phyloP scores from a whole-genome alignment of 2,329 filamentous ascomycete genomes.

The Penicillium sp. region DNA sequence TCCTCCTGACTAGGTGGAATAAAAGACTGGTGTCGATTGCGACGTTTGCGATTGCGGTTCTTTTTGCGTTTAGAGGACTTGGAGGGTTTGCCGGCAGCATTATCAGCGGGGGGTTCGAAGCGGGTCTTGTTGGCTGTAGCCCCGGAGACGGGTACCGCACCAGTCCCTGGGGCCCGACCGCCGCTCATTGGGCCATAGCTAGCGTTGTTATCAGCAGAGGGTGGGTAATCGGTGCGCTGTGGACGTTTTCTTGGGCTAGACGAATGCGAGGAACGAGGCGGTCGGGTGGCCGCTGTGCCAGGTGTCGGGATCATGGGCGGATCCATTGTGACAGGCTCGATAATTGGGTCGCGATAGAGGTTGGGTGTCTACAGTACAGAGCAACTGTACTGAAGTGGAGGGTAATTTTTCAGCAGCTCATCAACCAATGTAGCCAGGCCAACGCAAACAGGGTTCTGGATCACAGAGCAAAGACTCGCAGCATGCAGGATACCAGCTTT shows the following conservation, averaged over 20 bases:
- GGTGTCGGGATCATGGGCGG: slow-evolving; percentile 14
- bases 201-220: slow-evolving; percentile 17
- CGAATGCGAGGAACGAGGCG: slow-evolving; percentile 11
- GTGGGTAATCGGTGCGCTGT: slow-evolving; percentile 21
- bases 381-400: background rate
- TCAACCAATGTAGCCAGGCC: slow-evolving; percentile 6
- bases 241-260: slow-evolving; percentile 14
- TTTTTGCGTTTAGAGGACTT: slow-evolving; percentile 54
- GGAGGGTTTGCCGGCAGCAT: slow-evolving; percentile 19
- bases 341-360: background rate
- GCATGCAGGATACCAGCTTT: slow-evolving; percentile 2
- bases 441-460: background rate
- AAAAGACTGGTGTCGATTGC: slow-evolving; percentile 78
- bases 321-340: slow-evolving; percentile 9
- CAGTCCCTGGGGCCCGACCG: slow-evolving; percentile 11
- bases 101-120: slow-evolving; percentile 21
- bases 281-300: slow-evolving; percentile 6
- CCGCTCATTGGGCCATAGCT: slow-evolving; percentile 21
- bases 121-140: slow-evolving; percentile 19
- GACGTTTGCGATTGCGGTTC: slow-evolving; percentile 75
- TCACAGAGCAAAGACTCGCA: background rate
- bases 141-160: slow-evolving; percentile 17
- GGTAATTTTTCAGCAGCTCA: background rate
- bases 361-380: background rate
- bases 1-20: slow-evolving; percentile 58